Evolutionary conservation across 2,329 filamentous ascomycete genomes (phyloP), one percentile per base, ranked within the genome.

Genomic region (Alternaria arborescens): DNA sequence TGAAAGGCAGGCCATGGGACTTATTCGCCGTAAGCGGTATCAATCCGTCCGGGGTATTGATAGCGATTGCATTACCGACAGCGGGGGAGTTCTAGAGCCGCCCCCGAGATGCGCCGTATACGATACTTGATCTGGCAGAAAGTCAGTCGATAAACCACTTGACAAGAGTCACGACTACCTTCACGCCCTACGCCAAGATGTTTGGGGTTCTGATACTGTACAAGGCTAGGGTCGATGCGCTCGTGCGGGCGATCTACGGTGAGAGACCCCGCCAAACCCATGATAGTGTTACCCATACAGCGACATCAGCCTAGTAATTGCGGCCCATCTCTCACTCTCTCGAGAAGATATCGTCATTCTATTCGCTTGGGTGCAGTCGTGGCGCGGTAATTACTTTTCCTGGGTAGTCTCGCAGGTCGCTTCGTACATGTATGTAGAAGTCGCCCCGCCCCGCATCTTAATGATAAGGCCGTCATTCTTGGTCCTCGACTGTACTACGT

Each of bases 201-300:
- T 48, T 57, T 68, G 68, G 73, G 74, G 75, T 64, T 73, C 64
- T 42, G 50, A 76, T 77, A 77, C 76, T 66, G 24, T 51, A 58
- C 70, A 70, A 43, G 74, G 74, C 64, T 71, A 69, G 52, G 64
- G 64, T 67, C 72, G 32, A 74, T 47, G 65, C 28, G 71, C 68
- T 55, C 34, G 71, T 50, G 60, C 58, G 60, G 67, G 20, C 60
- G 58, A 69, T 68, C 61, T 67, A 60, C 42, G 52, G 26, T 57
- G 62, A 70, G 65, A 66, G 50, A 65, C 67, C 65, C 67, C 66
- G 66, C 65, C 65, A 65, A 61, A 40, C 53, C 64, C 63, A 56
- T 47, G 28, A 56, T 60, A 41, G 62, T 69, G 60, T 56, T 58
- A 58, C 66, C 61, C 62, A 64, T 64, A 58, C 43, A 22, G 60